Conservation (phyloP, 768 basidiomycete species). For the Mycena kentingensis region DNA sequence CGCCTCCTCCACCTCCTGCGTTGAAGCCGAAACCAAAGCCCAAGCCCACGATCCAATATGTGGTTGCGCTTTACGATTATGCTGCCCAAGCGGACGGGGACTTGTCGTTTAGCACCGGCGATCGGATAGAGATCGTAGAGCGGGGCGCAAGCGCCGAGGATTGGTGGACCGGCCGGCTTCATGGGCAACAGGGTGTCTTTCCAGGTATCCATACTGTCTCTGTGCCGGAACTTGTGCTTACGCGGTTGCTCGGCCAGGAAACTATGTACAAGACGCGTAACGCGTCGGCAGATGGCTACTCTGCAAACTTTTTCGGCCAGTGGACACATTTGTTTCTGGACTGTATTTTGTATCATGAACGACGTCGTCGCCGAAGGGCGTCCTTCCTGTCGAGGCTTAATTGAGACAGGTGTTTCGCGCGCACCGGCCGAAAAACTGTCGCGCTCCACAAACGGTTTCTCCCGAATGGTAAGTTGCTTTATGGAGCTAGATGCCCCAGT, state of each 20-base stretch:
- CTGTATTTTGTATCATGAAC: not conserved
- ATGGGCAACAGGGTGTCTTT: slow-evolving; percentile 86
- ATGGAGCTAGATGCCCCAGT: too few species aligned
- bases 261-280: slow-evolving; percentile 65
- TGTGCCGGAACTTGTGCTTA: not conserved
- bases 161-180: slow-evolving; percentile 94
- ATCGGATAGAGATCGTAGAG: slow-evolving; percentile 88
- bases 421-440: not conserved
- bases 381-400: not conserved
- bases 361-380: not conserved
- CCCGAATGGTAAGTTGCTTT: too few species aligned
- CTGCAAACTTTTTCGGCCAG: not conserved
- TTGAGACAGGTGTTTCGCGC: not conserved
- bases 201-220: slow-evolving; percentile 55
- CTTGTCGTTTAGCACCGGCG: slow-evolving; percentile 85
- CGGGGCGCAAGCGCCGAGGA: slow-evolving; percentile 82
- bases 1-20: slow-evolving; percentile 91
- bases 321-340: not conserved
- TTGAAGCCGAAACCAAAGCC: slow-evolving; percentile 86
- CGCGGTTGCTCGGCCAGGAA: slow-evolving; percentile 42
- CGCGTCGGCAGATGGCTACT: not conserved
- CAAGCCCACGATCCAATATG: slow-evolving; percentile 65
- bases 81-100: slow-evolving; percentile 93
- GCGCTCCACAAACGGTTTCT: too few species aligned
- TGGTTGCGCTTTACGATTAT: slow-evolving; percentile 94